These are phyloP conservation scores for Echinosophora koreensis DNA, from an alignment of 306 rosid genomes.

Conservation along the genomic window DNA sequence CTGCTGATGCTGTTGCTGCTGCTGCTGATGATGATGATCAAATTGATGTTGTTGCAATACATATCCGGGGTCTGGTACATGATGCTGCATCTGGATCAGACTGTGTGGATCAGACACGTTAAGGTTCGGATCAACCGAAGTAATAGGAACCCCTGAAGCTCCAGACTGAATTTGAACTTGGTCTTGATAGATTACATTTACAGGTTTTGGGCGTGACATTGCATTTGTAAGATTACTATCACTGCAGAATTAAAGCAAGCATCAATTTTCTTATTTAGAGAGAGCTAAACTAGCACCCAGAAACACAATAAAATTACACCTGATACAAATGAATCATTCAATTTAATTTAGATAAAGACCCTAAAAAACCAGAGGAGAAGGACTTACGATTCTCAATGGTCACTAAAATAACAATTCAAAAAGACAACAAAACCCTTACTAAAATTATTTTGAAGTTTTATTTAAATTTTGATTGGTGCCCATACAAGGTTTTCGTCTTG, in stretches of 20 bases:
- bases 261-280: constrained; percentile 40
- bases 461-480: too few species aligned
- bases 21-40: constrained; percentile 18
- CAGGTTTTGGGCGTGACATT: constrained; percentile 59
- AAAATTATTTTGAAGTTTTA: too few species aligned
- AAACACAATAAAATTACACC: not conserved
- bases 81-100: constrained; percentile 65
- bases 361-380: too few species aligned
- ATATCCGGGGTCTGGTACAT: constrained; percentile 67
- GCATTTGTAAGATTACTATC: constrained; percentile 69
- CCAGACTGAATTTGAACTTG: constrained; percentile 60
- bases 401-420: too few species aligned
- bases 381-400: too few species aligned
- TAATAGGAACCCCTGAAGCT: constrained; percentile 53
- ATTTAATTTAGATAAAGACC: too few species aligned
- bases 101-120: constrained; percentile 60
- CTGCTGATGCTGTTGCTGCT: constrained; percentile 46
- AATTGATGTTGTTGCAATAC: constrained; percentile 50
- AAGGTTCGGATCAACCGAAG: constrained; percentile 59
- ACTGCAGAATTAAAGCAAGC: constrained; percentile 56
- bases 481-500: constrained; percentile 52
- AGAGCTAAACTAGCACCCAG: not conserved
- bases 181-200: constrained; percentile 68
- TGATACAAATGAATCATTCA: not conserved
- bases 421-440: too few species aligned